Percentiles rank a stretch among this genome's conserved stretches.
Conservation (phyloP, 1,139 yeast species). For the Arxiozyma slooffiae region DNA sequence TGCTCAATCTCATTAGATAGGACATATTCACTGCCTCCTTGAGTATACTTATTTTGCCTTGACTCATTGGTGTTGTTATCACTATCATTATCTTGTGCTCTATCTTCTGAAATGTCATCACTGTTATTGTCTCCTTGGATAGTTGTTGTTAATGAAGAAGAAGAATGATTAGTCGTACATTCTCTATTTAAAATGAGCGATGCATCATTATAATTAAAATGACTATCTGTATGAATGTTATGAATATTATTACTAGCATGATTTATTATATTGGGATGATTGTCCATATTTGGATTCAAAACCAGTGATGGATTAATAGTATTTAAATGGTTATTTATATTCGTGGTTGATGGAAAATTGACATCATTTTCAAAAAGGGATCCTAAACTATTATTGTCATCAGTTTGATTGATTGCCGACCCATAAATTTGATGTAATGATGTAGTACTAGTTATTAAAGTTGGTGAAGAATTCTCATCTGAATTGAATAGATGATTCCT, state of each 20-base stretch:
- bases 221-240: not conserved
- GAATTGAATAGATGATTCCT: not conserved
- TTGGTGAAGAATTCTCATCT: not conserved
- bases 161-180: not conserved
- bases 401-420: not conserved
- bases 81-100: not conserved
- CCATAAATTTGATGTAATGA: slow-evolving; percentile 1
- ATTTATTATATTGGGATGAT: not conserved
- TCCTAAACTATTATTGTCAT: not conserved
- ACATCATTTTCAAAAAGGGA: not conserved
- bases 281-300: not conserved
- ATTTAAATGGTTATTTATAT: not conserved
- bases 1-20: slow-evolving; percentile 17
- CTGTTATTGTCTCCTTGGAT: not conserved
- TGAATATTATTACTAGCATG: slow-evolving; percentile 1
- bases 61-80: not conserved
- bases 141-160: not conserved
- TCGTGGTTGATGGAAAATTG: not conserved
- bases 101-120: not conserved
- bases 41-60: not conserved
- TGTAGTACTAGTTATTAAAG: not conserved
- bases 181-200: not conserved
- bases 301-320: slow-evolving; percentile 1
- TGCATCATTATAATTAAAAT: not conserved
- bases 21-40: slow-evolving; percentile 10